A percentile compares a stretch with the other conserved stretches of the same genome.
These are phyloP conservation scores for Penicillium frequentans DNA, from an alignment of 2,329 filamentous ascomycete species.

Conservation along the genomic window DNA sequence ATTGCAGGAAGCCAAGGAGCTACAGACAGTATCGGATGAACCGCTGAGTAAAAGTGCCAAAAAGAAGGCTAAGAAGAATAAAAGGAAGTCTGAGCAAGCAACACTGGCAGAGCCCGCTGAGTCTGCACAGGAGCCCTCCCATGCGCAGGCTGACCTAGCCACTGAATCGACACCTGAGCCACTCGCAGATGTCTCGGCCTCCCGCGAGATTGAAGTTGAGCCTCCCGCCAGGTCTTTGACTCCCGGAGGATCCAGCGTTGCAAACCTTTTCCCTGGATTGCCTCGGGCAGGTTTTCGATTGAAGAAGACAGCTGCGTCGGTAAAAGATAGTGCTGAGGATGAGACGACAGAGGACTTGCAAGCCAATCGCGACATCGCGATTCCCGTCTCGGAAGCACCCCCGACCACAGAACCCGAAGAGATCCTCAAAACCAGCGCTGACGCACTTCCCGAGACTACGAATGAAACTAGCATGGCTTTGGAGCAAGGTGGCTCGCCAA, in stretches of 20 bases:
- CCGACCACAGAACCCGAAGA: slow-evolving; percentile 38
- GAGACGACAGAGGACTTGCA: slow-evolving; percentile 30
- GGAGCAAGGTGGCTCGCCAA: slow-evolving; percentile 6
- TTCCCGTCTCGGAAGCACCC: slow-evolving; percentile 48
- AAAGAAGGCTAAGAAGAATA: slow-evolving; percentile 30
- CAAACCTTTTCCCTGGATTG: slow-evolving; percentile 37
- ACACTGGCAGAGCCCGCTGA: slow-evolving; percentile 8
- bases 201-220: slow-evolving; percentile 22
- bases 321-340: slow-evolving; percentile 44
- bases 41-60: slow-evolving; percentile 29
- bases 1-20: slow-evolving; percentile 14
- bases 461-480: slow-evolving; percentile 4
- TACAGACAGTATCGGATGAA: slow-evolving; percentile 12
- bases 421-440: slow-evolving; percentile 38
- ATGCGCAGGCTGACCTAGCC: slow-evolving; percentile 10
- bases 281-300: slow-evolving; percentile 34
- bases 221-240: slow-evolving; percentile 19
- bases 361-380: slow-evolving; percentile 46
- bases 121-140: slow-evolving; percentile 4
- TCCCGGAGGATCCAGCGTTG: slow-evolving; percentile 29
- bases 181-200: slow-evolving; percentile 6
- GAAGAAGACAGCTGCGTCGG: slow-evolving; percentile 21
- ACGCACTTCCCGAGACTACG: slow-evolving; percentile 5
- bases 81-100: slow-evolving; percentile 27
- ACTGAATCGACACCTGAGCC: slow-evolving; percentile 1